Evolutionary conservation across 2,329 filamentous ascomycete species (phyloP), one percentile per base, ranked within the genome.

Genomic region (Alternaria dauci): DNA sequence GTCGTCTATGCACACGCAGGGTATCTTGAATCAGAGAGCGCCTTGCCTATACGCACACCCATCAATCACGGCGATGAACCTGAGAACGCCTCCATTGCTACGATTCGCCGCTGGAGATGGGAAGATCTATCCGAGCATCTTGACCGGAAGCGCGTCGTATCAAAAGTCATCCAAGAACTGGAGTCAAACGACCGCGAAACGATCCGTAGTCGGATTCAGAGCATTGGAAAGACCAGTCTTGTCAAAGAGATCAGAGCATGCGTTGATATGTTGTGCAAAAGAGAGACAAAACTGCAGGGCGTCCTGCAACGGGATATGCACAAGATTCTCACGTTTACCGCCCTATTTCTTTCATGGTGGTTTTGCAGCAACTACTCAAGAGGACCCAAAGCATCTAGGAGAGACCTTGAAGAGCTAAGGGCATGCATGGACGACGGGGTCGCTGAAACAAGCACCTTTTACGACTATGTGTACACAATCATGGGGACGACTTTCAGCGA

Each of bases 81-180:
- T 0, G 69, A 74, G n/a, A 46, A 62, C n/a, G 69, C 73, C 1
- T 77, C 73, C 0, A 68, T 75, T 6, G 34, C 55, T 2, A 67
- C 70, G 12, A 65, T 76, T 16, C 60, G 63, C 11, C 54, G 61
- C n/a, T 78, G 81, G 72, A 55, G 61, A 5, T 82, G 77, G 74
- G 54, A 63, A 4, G 55, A 75, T 1, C 70, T 86, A 4, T 67
- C 78, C 38, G 71, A 76, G 8, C 70, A 73, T 2, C 43, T 62
- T 8, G 82, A 86, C 61, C 74, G 82, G 11, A 78, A 80, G 39
- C 77, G 81, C 6, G 68, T 83, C 1, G 63, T 85, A 23, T 79
- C 83, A 50, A 81, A 82, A 52, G 62, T 80, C 2, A 67, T 85
- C 1, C 59, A 66, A 8, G 72, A 78, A 11, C 70, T 81, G 60